These are phyloP conservation scores for Sechiopsis laciniata DNA, from an alignment of 306 rosid genomes.

Conservation along the genomic window DNA sequence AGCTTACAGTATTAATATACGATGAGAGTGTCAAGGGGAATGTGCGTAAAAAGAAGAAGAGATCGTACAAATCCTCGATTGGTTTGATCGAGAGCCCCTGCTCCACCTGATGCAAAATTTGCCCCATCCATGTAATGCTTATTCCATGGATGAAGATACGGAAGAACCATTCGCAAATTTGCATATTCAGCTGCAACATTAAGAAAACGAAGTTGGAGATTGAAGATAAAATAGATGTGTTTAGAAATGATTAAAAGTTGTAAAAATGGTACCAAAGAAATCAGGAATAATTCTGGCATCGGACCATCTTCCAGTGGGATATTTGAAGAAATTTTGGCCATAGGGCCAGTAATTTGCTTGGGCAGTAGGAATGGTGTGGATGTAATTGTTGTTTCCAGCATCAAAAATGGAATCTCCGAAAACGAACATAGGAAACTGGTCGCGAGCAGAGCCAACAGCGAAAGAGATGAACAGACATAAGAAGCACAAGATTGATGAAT, in stretches of 20 bases:
- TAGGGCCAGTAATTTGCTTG: constrained; percentile 38
- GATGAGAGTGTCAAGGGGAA: too few relatives aligned
- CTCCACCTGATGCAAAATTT: constrained; percentile 41
- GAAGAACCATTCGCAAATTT: constrained; percentile 21
- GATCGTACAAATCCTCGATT: constrained; percentile 33
- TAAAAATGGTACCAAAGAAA: constrained; percentile 32
- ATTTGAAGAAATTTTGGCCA: constrained; percentile 45
- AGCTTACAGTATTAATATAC: not conserved
- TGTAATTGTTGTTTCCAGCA: constrained; percentile 40
- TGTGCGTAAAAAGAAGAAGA: too few relatives aligned
- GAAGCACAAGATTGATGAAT: not conserved
- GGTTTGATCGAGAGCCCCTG: constrained; percentile 32
- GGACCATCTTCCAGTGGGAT: constrained; percentile 41
- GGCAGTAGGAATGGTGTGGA: constrained; percentile 7
- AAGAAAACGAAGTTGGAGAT: not conserved
- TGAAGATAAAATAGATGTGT: not conserved
- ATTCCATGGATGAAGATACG: constrained; percentile 28
- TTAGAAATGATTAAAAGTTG: not conserved
- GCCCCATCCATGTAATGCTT: constrained; percentile 16
- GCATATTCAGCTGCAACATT: constrained; percentile 31
- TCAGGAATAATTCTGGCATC: constrained; percentile 45
- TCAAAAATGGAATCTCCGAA: constrained; percentile 35
- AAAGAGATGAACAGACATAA: not conserved
- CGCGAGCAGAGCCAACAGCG: not conserved
- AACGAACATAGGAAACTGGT: constrained; percentile 23